Conservation (phyloP, 441 rosid genomes). For the Arabidopsis lyrata region DNA sequence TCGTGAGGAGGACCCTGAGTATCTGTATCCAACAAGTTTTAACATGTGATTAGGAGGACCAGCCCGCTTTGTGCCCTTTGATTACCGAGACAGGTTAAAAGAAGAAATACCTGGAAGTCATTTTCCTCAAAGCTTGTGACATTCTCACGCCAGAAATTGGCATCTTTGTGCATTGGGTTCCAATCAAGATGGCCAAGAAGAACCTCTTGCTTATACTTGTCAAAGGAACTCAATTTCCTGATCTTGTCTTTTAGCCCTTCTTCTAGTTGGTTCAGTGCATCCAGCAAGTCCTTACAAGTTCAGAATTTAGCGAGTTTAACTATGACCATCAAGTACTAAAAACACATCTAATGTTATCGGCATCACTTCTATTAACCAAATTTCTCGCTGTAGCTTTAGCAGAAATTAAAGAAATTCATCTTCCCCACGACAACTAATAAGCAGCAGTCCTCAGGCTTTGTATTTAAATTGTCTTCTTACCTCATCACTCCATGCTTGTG, state of each 20-base stretch:
- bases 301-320: background rate
- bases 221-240: slow-evolving; percentile 84
- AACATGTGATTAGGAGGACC: background rate
- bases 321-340: background rate
- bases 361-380: too few relatives aligned
- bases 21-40: slow-evolving; percentile 56
- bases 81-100: background rate
- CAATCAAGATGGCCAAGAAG: slow-evolving; percentile 98
- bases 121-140: slow-evolving; percentile 86
- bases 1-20: slow-evolving; percentile 88
- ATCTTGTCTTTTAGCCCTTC: slow-evolving; percentile 80
- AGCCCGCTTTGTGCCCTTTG: background rate
- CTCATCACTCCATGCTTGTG: slow-evolving; percentile 99
- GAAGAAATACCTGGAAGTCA: slow-evolving; percentile 81
- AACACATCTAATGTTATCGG: too few relatives aligned
- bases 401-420: too few relatives aligned
- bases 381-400: too few relatives aligned
- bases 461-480: slow-evolving; percentile 47
- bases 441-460: slow-evolving; percentile 12
- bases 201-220: slow-evolving; percentile 66
- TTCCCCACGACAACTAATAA: background rate
- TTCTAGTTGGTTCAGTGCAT: slow-evolving; percentile 83
- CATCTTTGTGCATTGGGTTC: slow-evolving; percentile 98
- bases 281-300: slow-evolving; percentile 76
- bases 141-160: slow-evolving; percentile 94